A percentile compares a stretch with the other conserved stretches of the same genome.
Evolutionary conservation across 495 filamentous ascomycete genomes (phyloP).

Genomic region (Lasiosphaeris hirsuta): DNA sequence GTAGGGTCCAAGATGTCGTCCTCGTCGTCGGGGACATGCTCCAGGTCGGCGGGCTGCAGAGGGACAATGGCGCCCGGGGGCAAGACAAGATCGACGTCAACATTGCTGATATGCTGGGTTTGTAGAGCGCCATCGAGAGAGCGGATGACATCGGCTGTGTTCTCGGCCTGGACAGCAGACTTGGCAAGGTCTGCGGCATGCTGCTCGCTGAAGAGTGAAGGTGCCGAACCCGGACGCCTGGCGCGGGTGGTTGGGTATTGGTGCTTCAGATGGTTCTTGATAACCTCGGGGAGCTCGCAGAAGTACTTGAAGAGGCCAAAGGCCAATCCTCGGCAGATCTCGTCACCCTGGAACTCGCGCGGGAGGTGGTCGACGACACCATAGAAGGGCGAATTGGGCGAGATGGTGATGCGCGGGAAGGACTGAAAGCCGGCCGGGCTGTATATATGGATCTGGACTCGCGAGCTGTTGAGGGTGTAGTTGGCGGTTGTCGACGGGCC

Average conservation of each 20-base stretch:
- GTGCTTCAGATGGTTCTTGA: conserved; percentile 60
- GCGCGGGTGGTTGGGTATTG: conserved; percentile 44
- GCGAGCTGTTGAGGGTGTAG: conserved; percentile 79
- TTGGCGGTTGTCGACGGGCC: conserved; percentile 79
- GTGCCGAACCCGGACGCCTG: conserved; percentile 55
- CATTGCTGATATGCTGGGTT: conserved; percentile 72
- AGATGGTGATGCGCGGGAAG: conserved; percentile 85
- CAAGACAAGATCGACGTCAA: conserved; percentile 85
- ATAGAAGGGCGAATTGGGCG: conserved; percentile 93
- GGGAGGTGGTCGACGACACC: conserved; percentile 88
- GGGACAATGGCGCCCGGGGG: conserved; percentile 69
- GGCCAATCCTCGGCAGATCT: conserved; percentile 81
- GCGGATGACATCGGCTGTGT: conserved; percentile 64
- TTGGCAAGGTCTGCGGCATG: conserved; percentile 89
- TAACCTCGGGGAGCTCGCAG: conserved; percentile 69
- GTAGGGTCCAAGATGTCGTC: conserved; percentile 58
- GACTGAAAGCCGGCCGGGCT: conserved; percentile 81
- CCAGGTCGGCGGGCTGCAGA: conserved; percentile 46
- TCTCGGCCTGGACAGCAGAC: conserved; percentile 74
- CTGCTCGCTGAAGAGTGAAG: conserved; percentile 78
- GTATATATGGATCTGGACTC: conserved; percentile 90
- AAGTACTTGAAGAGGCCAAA: conserved; percentile 94
- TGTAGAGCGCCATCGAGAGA: conserved; percentile 69
- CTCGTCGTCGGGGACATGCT: conserved; percentile 54
- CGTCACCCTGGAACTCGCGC: conserved; percentile 88